A percentile compares a stretch with the other conserved stretches of the same genome.
phyloP scores from a whole-genome alignment of 768 basidiomycete species.

The Suillus weaverae region DNA sequence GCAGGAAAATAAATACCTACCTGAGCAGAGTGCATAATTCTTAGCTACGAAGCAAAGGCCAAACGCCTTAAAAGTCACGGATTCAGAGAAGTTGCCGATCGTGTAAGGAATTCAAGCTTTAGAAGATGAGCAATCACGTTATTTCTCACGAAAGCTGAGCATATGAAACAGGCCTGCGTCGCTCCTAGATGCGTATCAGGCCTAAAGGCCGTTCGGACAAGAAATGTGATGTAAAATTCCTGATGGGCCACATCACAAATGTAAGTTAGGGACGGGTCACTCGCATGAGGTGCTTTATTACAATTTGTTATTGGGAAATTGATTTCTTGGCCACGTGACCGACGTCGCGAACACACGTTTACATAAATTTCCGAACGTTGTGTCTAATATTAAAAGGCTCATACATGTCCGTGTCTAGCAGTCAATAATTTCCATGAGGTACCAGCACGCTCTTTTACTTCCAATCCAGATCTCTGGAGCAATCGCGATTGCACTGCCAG shows the following conservation, averaged over 20 bases:
- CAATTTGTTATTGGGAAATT: not conserved
- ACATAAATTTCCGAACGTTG: not conserved
- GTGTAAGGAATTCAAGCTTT: slow-evolving; percentile 10
- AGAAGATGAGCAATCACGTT: slow-evolving; percentile 3
- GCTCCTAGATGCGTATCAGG: not conserved
- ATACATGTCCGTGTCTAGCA: not conserved
- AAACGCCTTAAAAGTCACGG: slow-evolving; percentile 4
- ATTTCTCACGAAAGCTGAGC: slow-evolving; percentile 7
- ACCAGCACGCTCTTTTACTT: slow-evolving; percentile 3
- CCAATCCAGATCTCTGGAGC: slow-evolving; percentile 3
- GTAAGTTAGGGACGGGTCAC: not conserved
- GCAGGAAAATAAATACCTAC: not conserved
- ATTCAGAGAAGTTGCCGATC: slow-evolving; percentile 10
- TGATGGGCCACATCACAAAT: not conserved
- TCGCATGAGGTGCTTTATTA: not conserved
- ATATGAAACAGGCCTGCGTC: slow-evolving; percentile 2
- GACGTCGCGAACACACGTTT: not conserved
- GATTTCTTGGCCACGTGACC: slow-evolving; percentile 9
- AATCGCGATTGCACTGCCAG: slow-evolving; percentile 8
- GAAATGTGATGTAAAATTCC: not conserved
- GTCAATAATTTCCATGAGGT: slow-evolving; percentile 2
- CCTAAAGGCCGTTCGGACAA: not conserved
- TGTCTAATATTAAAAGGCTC: not conserved
- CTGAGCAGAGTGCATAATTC: slow-evolving; percentile 7
- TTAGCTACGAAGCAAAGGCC: not conserved